phyloP scores from a whole-genome alignment of 2,329 filamentous ascomycete species.

The Paecilomyces niveus region DNA sequence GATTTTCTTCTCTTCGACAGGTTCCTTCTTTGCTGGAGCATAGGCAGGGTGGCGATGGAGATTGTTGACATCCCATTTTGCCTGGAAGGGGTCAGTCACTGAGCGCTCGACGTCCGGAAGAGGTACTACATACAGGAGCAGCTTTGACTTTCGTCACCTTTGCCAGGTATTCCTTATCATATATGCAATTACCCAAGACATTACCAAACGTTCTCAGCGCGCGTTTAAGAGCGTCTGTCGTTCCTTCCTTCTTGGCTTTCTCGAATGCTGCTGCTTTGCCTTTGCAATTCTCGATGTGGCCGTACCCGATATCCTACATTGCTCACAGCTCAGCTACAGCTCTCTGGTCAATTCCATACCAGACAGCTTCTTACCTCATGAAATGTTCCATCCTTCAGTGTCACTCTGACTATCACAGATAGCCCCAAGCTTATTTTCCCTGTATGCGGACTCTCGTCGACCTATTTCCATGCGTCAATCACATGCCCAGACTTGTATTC shows the following conservation, averaged over 20 bases:
- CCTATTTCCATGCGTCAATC: slow-evolving; percentile 27
- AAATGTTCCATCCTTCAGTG: slow-evolving; percentile 85
- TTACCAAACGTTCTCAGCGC: slow-evolving; percentile 90
- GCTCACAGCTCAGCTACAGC: slow-evolving; percentile 2
- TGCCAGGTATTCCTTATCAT: slow-evolving; percentile 88
- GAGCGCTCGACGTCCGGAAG: not conserved
- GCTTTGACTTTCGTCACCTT: slow-evolving; percentile 89
- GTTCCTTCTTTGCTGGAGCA: slow-evolving; percentile 53
- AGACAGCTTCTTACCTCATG: slow-evolving; percentile 57
- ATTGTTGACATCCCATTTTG: slow-evolving; percentile 70
- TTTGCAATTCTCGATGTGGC: slow-evolving; percentile 91
- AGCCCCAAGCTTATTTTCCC: slow-evolving; percentile 77
- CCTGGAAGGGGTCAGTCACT: slow-evolving; percentile 23
- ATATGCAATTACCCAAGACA: slow-evolving; percentile 94
- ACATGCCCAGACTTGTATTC: slow-evolving; percentile 1
- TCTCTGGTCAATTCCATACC: not conserved
- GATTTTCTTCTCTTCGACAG: slow-evolving; percentile 28
- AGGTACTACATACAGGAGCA: slow-evolving; percentile 44
- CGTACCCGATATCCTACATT: slow-evolving; percentile 77
- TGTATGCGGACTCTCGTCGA: slow-evolving; percentile 74
- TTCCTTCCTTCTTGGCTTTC: slow-evolving; percentile 97
- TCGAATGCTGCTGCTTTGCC: slow-evolving; percentile 94
- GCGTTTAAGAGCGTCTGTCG: slow-evolving; percentile 87
- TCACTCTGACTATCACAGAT: slow-evolving; percentile 85
- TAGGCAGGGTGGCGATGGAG: slow-evolving; percentile 77